phyloP scores from a whole-genome alignment of 306 rosid genomes.

The Cercis canadensis region DNA sequence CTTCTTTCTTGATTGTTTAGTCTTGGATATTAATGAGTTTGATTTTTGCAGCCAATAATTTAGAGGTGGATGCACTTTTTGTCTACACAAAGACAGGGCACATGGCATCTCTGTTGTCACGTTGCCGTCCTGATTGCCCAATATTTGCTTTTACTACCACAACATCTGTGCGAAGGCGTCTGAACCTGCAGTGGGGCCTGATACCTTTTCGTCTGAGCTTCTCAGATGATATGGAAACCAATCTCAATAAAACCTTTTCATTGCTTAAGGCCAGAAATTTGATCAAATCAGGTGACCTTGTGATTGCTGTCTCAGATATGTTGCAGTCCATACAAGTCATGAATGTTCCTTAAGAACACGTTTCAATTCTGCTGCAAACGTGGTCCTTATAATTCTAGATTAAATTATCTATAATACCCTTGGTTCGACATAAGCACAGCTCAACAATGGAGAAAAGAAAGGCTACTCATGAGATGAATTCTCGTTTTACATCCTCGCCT shows the following conservation, averaged over 20 bases:
- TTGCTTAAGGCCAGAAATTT: conserved; percentile 95
- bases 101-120: conserved; percentile 96
- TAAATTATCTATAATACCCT: conserved; percentile 9
- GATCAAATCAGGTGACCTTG: conserved; percentile 97
- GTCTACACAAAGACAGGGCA: conserved; percentile 93
- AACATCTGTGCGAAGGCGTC: conserved; percentile 81
- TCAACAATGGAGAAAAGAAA: conserved; percentile 30
- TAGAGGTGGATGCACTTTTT: conserved; percentile 94
- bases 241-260: conserved; percentile 86
- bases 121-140: conserved; percentile 98
- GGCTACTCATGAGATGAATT: conserved; percentile 21
- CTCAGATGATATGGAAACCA: conserved; percentile 95
- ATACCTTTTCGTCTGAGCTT: conserved; percentile 94
- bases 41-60: conserved; percentile 79
- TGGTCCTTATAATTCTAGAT: conserved; percentile 9
- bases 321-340: conserved; percentile 95
- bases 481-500: conserved; percentile 11
- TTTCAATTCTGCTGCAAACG: conserved; percentile 29
- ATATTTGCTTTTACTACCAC: conserved; percentile 90
- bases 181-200: conserved; percentile 98
- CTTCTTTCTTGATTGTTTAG: conserved; percentile 8
- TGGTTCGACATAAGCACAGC: conserved; percentile 32
- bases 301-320: conserved; percentile 95
- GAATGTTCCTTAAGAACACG: conserved; percentile 74
- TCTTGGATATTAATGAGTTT: conserved; percentile 25